Evolutionary conservation across 305 asterid species (phyloP).

Genomic region (Coffea humblotiana): DNA sequence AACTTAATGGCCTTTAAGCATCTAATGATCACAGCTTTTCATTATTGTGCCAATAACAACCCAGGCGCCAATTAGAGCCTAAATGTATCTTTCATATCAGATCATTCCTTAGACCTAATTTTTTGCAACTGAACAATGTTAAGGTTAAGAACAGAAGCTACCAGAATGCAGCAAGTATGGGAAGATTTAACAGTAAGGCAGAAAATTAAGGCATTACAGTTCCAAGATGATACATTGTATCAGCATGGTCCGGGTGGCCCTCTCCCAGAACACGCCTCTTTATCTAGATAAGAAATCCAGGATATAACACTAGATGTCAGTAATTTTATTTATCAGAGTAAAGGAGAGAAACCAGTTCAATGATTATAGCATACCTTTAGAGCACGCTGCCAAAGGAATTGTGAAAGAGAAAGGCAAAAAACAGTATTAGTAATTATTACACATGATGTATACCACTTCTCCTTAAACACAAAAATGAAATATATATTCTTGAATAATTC

Average conservation of each 20-base stretch:
- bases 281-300: constrained; percentile 48
- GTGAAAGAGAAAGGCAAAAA: constrained; percentile 23
- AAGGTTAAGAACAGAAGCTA: background rate
- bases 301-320: constrained; percentile 25
- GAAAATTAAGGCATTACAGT: constrained; percentile 51
- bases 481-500: background rate
- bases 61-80: background rate
- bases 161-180: background rate
- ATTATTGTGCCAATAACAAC: background rate
- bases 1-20: background rate
- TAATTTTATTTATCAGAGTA: constrained; percentile 25
- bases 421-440: constrained; percentile 29
- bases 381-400: constrained; percentile 62
- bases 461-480: background rate
- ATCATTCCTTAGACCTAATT: background rate
- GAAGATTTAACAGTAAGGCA: background rate
- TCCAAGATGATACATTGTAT: constrained; percentile 89
- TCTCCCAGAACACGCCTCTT: constrained; percentile 89
- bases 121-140: background rate
- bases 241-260: constrained; percentile 82
- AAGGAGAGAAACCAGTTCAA: constrained; percentile 26
- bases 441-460: background rate
- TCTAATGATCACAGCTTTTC: background rate
- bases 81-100: background rate
- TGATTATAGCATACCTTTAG: constrained; percentile 65